phyloP scores from a whole-genome alignment of 352 stramenopile genomes.

The Blastocystis sp. region DNA sequence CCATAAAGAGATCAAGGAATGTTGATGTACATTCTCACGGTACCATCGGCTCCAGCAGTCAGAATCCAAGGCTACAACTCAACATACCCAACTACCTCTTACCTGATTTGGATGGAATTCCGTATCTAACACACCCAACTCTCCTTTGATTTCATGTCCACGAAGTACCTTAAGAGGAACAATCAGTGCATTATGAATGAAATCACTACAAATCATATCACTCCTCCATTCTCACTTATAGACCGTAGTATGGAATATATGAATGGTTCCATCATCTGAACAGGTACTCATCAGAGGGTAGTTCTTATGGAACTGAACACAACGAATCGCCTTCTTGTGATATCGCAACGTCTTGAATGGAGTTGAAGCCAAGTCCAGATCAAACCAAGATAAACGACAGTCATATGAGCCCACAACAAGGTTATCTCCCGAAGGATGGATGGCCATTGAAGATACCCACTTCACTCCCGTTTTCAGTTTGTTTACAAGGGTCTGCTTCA shows the following conservation, averaged over 20 bases:
- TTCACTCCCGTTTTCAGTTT: slow-evolving; percentile 91
- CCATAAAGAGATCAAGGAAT: slow-evolving; percentile 68
- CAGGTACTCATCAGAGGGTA: slow-evolving; percentile 97
- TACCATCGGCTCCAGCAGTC: slow-evolving; percentile 84
- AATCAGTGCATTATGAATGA: slow-evolving; percentile 96
- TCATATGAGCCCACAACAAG: slow-evolving; percentile 94
- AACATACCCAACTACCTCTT: slow-evolving; percentile 67
- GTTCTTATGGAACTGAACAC: slow-evolving; percentile 79
- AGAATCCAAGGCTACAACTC: slow-evolving; percentile 78
- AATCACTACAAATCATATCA: slow-evolving; percentile 72
- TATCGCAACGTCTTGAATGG: slow-evolving; percentile 98
- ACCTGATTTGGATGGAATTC: slow-evolving; percentile 93
- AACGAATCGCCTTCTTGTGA: slow-evolving; percentile 89
- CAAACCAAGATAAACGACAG: slow-evolving; percentile 94
- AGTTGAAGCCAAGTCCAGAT: slow-evolving; percentile 90
- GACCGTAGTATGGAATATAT: slow-evolving; percentile 98
- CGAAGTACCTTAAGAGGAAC: slow-evolving; percentile 97
- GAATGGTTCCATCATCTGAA: slow-evolving; percentile 92
- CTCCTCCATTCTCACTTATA: slow-evolving; percentile 72
- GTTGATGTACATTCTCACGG: slow-evolving; percentile 90
- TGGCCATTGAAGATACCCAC: slow-evolving; percentile 95
- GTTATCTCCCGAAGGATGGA: slow-evolving; percentile 96
- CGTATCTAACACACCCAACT: slow-evolving; percentile 85
- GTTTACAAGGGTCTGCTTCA: slow-evolving; percentile 92
- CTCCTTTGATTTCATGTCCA: slow-evolving; percentile 79